Percentiles rank a stretch among this genome's conserved stretches.
Evolutionary conservation across 1,139 yeast genomes (phyloP).

Genomic region (Yamadazyma dendronema): DNA sequence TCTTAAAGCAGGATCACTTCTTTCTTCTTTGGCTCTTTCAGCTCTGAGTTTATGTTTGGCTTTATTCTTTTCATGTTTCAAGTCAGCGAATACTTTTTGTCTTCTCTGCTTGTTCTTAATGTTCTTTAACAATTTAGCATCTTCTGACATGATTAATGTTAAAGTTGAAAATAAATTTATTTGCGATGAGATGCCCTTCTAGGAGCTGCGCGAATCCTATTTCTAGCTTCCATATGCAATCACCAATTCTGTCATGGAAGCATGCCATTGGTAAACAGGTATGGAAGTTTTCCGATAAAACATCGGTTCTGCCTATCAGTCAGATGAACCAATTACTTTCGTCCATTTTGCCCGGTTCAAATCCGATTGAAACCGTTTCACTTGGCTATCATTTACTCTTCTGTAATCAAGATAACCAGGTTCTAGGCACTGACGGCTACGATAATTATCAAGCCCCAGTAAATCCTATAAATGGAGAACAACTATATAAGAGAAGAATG

Average conservation of each 20-base stretch:
- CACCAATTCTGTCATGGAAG: constrained; percentile 8
- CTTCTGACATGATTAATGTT: constrained; percentile 13
- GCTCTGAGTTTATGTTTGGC: constrained; percentile 73
- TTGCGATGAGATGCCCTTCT: constrained; percentile 7
- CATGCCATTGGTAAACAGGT: constrained; percentile 5
- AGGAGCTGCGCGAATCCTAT: not conserved
- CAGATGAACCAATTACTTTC: constrained; percentile 9
- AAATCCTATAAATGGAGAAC: constrained; percentile 16
- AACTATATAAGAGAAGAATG: constrained; percentile 59
- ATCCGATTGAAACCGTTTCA: constrained; percentile 8
- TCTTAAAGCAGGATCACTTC: constrained; percentile 74
- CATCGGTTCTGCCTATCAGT: constrained; percentile 8
- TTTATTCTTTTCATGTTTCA: constrained; percentile 74
- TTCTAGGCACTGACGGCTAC: constrained; percentile 72
- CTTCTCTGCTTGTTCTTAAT: constrained; percentile 78
- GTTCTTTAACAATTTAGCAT: constrained; percentile 32
- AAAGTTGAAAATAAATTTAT: constrained; percentile 3
- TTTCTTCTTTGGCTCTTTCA: constrained; percentile 80
- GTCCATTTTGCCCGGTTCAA: not conserved
- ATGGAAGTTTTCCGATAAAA: constrained; percentile 16
- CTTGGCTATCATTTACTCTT: constrained; percentile 66
- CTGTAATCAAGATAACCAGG: constrained; percentile 49
- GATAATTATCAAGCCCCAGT: constrained; percentile 77
- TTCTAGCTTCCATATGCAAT: too few relatives aligned
- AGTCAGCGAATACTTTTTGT: constrained; percentile 71